phyloP scores from a whole-genome alignment of 345 rosid species.

The Gossypium turneri region DNA sequence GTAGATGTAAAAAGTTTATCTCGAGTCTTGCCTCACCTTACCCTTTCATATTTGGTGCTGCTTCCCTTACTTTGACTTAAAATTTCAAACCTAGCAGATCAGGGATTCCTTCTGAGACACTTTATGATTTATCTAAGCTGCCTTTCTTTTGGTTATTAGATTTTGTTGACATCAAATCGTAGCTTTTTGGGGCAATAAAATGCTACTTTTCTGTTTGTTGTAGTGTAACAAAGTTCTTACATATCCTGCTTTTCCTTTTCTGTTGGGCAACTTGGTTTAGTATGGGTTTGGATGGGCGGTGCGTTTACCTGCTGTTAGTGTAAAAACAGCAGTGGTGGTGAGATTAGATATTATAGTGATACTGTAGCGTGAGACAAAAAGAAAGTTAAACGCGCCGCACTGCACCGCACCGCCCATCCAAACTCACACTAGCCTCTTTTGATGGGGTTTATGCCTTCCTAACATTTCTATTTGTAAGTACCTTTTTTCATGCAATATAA shows the following conservation, averaged over 20 bases:
- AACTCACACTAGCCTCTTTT: neutral
- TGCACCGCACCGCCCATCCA: too few relatives aligned
- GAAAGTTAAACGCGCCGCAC: too few relatives aligned
- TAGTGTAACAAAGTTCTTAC: neutral
- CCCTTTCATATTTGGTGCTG: neutral
- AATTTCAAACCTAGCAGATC: neutral
- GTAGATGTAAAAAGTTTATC: neutral
- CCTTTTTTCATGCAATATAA: neutral
- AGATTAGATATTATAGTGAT: too few relatives aligned
- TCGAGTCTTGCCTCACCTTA: neutral
- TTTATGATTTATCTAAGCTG: neutral
- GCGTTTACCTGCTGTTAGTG: too few relatives aligned
- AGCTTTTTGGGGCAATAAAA: neutral
- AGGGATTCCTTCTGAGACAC: neutral
- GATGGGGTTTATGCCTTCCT: neutral
- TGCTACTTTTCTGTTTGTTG: neutral
- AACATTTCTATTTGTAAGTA: neutral
- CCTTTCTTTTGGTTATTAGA: neutral
- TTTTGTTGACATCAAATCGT: neutral
- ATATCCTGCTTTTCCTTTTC: too few relatives aligned
- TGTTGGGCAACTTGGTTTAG: neutral
- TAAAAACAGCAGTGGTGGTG: too few relatives aligned
- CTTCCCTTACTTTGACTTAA: neutral
- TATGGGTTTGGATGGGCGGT: too few relatives aligned
- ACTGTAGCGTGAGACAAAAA: too few relatives aligned